These are phyloP conservation scores for Multifurca ochricompacta DNA, from an alignment of 768 basidiomycete genomes.

Conservation along the genomic window DNA sequence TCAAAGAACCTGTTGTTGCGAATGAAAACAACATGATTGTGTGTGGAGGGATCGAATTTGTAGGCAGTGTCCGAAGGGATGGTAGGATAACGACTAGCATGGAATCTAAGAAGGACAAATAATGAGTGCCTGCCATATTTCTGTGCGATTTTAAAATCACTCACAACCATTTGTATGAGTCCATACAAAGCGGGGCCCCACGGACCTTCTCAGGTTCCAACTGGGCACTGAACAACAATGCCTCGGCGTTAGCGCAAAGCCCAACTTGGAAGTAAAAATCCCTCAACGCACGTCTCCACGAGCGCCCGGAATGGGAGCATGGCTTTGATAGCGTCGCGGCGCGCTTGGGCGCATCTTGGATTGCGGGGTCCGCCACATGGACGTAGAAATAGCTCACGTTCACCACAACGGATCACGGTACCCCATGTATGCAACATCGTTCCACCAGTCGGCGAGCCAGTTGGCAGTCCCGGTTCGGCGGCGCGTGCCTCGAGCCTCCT, in stretches of 20 bases:
- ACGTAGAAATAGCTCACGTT: slow-evolving; percentile 95
- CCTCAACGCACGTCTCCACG: slow-evolving; percentile 68
- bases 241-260: background rate
- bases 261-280: background rate
- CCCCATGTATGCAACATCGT: slow-evolving; percentile 82
- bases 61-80: slow-evolving; percentile 75
- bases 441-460: slow-evolving; percentile 99
- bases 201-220: slow-evolving; percentile 85
- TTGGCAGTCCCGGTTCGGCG: slow-evolving; percentile 44
- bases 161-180: slow-evolving; percentile 89
- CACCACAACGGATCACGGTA: slow-evolving; percentile 89
- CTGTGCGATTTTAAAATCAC: slow-evolving; percentile 21
- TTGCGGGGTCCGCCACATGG: slow-evolving; percentile 58
- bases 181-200: slow-evolving; percentile 78
- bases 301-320: slow-evolving; percentile 79
- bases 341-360: slow-evolving; percentile 52
- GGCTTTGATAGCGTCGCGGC: slow-evolving; percentile 83
- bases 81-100: slow-evolving; percentile 80
- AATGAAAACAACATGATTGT: slow-evolving; percentile 87
- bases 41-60: slow-evolving; percentile 64
- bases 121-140: background rate
- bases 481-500: slow-evolving; percentile 70
- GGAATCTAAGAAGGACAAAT: slow-evolving; percentile 51
- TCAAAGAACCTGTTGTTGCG: slow-evolving; percentile 89
- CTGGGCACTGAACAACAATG: slow-evolving; percentile 39